These are phyloP conservation scores for Citrus sinensis DNA, from an alignment of 345 rosid genomes.

Conservation along the genomic window DVS_A1.0 CM039163.1:6549001-6549500, in stretches of 20 bases:
- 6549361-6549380: background rate
- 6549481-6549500: background rate
- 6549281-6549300: background rate
- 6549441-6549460: background rate
- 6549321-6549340: background rate
- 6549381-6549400: background rate
- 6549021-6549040: background rate
- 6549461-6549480: background rate
- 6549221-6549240: no score
- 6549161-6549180: background rate
- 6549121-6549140: slow-evolving; percentile 1
- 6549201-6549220: background rate
- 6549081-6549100: background rate
- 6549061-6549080: background rate
- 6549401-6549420: background rate
- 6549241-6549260: background rate
- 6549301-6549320: background rate
- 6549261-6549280: background rate
- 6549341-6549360: background rate
- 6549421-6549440: background rate
- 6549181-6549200: background rate
- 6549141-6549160: background rate
- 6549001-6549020: background rate
- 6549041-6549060: background rate
- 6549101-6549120: background rate